Evolutionary conservation across 202 grass and related monocot genomes (phyloP), one percentile per base, ranked within the genome.

Genomic region (Carex sylvatica): DNA sequence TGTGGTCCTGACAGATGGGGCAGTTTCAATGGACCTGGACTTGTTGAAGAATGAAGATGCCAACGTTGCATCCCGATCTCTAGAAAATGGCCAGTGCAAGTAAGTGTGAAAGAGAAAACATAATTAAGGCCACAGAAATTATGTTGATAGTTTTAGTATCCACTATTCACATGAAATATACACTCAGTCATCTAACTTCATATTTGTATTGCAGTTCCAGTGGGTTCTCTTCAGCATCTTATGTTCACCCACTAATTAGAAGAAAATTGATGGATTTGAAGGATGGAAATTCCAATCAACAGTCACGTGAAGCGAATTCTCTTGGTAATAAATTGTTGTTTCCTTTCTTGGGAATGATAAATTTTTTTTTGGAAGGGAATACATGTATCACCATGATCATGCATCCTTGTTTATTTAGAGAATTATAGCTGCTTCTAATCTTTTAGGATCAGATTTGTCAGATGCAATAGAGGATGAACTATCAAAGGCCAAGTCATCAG

Each of bases 211-310:
- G 89, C 84, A 99, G 96, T 61, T 87, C 87, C 84, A 86, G 85
- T 79, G 83, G 84, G 53, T 42, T 74, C 6, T 40, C 35, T 93
- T 90, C 89, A 84, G 70, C 69, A 74, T 93, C 85, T 89, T 87
- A 85, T 85, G 81, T 96, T 52, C 88, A 99, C 78, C 91, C 91
- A 20, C 88, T 99, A 49, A 93, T 99, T 74, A 93, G 88, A 80
- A 89, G 83, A 82, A 98, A 91, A 83, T 58, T 96, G 83, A 61
- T 83, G 52, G 78, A 89, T 81, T 12, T 89, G 44, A 88, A 73
- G 84, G 78, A 70, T 74, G 79, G 44, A 65, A 79, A 78, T 70
- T 87, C 89, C 71, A 93, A 82, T 78, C 80, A 90, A 65, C 80
- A 87, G 61, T 80, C 69, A 33, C 59, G 52, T 78, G 44, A 85